Evolutionary conservation across 345 rosid species (phyloP).

Genomic region (Anastatica hierochuntica): DNA sequence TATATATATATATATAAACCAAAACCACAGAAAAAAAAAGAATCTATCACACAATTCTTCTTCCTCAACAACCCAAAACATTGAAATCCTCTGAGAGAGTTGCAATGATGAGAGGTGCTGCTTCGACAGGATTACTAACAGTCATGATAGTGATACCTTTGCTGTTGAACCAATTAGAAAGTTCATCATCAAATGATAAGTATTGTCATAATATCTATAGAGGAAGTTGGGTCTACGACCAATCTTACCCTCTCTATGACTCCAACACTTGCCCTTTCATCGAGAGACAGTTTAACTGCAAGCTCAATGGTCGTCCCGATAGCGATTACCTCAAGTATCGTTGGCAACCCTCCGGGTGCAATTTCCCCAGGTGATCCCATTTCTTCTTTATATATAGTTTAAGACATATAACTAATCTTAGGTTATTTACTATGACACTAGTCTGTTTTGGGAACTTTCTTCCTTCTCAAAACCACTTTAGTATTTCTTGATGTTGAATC

Average conservation of each 20-base stretch:
- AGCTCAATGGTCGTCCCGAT: constrained; percentile 49
- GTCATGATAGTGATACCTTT: too few relatives aligned
- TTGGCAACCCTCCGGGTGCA: constrained; percentile 53
- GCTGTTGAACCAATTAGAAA: constrained; percentile 14
- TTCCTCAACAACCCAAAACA: constrained; percentile 20
- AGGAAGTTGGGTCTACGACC: constrained; percentile 60
- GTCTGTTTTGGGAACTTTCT: too few relatives aligned
- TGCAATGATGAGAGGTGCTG: too few relatives aligned
- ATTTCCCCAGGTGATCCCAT: constrained; percentile 39
- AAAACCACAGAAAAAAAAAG: too few relatives aligned
- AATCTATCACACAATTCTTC: constrained; percentile 17
- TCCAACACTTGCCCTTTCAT: constrained; percentile 40
- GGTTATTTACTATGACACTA: too few relatives aligned
- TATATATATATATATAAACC: constrained; percentile 4
- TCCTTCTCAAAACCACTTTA: too few relatives aligned
- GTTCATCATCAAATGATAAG: constrained; percentile 1
- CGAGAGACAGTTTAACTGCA: constrained; percentile 47
- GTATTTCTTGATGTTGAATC: too few relatives aligned
- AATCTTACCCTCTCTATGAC: constrained; percentile 43
- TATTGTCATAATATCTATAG: constrained; percentile 25
- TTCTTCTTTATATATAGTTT: background rate
- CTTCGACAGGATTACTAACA: too few relatives aligned
- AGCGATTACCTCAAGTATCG: constrained; percentile 43
- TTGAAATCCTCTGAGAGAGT: too few relatives aligned
- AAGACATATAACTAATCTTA: too few relatives aligned